A percentile compares a stretch with the other conserved stretches of the same genome.
Evolutionary conservation across 257 asterid species (phyloP).

Genomic region (Nyctanthes arbortristis): DNA sequence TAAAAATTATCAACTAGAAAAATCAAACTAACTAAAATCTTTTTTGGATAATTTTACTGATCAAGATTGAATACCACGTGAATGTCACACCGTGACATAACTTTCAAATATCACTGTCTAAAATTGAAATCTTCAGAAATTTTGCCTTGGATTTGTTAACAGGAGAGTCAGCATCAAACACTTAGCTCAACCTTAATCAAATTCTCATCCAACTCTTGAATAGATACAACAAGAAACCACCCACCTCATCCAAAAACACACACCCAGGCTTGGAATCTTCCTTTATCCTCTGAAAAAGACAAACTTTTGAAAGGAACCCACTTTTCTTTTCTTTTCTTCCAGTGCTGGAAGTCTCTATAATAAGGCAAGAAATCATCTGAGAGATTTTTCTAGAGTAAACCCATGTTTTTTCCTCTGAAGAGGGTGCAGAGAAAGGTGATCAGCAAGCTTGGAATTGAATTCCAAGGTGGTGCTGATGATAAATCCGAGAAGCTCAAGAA

Average conservation of each 20-base stretch:
- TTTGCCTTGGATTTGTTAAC: conserved; percentile 30
- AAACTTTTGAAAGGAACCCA: conserved; percentile 25
- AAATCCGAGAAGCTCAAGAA: conserved; percentile 36
- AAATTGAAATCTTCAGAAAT: too few species aligned
- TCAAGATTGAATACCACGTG: too few species aligned
- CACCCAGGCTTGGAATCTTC: conserved; percentile 42
- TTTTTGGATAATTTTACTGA: too few species aligned
- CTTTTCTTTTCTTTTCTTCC: conserved; percentile 35
- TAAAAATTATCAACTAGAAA: too few species aligned
- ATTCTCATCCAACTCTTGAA: conserved; percentile 26
- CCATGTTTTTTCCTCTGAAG: conserved; percentile 39
- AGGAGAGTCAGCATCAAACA: conserved; percentile 53
- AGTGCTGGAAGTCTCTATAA: conserved; percentile 15
- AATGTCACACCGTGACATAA: too few species aligned
- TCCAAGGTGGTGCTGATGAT: conserved; percentile 39
- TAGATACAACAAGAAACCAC: conserved; percentile 19
- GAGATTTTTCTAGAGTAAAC: conserved; percentile 11
- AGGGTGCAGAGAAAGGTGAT: conserved; percentile 80
- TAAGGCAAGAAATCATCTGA: conserved; percentile 14
- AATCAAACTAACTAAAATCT: too few species aligned
- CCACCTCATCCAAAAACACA: conserved; percentile 21
- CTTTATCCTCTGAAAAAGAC: conserved; percentile 15
- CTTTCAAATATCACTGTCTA: too few species aligned
- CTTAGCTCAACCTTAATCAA: conserved; percentile 41
- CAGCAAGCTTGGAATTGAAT: conserved; percentile 39